Percentiles rank a stretch among this genome's conserved stretches.
These are phyloP conservation scores for Sarocladiaceae sp. DNA, from an alignment of 2,329 filamentous ascomycete genomes.

Conservation along the genomic window DNA sequence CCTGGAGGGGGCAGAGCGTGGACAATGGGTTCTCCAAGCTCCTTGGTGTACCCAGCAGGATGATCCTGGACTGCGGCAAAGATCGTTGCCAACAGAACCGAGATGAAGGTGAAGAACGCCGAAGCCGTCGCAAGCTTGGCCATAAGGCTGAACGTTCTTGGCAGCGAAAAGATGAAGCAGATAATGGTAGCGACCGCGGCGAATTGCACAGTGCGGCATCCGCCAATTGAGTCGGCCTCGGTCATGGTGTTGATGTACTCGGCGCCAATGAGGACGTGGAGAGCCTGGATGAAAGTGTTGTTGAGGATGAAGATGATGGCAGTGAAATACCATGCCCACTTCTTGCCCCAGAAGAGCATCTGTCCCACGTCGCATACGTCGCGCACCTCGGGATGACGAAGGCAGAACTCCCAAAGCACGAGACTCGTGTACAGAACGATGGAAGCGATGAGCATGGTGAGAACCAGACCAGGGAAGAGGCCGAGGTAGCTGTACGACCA, in stretches of 20 bases:
- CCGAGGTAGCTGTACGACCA: constrained; percentile 87
- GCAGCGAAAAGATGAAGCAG: constrained; percentile 73
- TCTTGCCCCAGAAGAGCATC: constrained; percentile 83
- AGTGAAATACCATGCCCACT: constrained; percentile 50
- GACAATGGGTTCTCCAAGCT: constrained; percentile 58
- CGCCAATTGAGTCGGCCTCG: constrained; percentile 53
- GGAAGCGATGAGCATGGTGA: constrained; percentile 71
- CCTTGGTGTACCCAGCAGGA: constrained; percentile 59
- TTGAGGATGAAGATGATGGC: constrained; percentile 89
- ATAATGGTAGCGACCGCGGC: constrained; percentile 67
- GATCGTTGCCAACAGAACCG: constrained; percentile 75
- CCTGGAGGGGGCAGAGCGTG: constrained; percentile 59
- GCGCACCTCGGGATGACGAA: constrained; percentile 82
- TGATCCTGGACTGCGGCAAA: constrained; percentile 73
- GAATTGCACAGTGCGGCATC: constrained; percentile 73
- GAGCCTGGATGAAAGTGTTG: constrained; percentile 81
- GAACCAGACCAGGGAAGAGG: constrained; percentile 74
- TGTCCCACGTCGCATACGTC: constrained; percentile 96
- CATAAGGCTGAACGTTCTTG: constrained; percentile 76
- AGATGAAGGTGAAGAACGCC: constrained; percentile 84
- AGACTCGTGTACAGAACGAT: constrained; percentile 72
- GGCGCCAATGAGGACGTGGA: constrained; percentile 78
- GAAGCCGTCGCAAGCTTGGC: constrained; percentile 74
- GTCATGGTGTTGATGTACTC: constrained; percentile 90
- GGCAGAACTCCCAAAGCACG: constrained; percentile 72